Evolutionary conservation across 371 early-diverging fungal genomes (phyloP), one percentile per base, ranked within the genome.

Genomic region (Mucor piriformis): DNA sequence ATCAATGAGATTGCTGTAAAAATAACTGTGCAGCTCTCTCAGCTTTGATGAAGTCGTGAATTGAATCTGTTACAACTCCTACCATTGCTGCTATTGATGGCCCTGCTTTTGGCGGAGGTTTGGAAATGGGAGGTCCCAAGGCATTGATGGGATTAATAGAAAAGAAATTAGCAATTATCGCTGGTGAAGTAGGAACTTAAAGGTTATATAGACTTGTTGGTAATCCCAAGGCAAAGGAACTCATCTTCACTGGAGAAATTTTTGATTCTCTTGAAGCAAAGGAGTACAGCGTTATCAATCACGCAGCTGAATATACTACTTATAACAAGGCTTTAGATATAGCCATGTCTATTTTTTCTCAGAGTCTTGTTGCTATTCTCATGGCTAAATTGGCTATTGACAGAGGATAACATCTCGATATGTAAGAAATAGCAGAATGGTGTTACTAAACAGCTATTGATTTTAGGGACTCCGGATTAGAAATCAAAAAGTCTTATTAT

Each of bases 111-210:
- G 98, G 97, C 11, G 98, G 97, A 27, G 98, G 97, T 8, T 76
- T 96, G 51, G 97, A 97, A 72, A 79, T 97, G 76, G 94, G 12
- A 75, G 81, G 84, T n/a, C 69, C 76, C 6, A 72, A 81, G 42
- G 92, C 95, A 32, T 85, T 88, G 66, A 76, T 98, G 50, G 97
- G 97, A 1, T 79, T 98, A 46, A 93, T 95, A 0, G 98, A 98
- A 73, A 96, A 97, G 1, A 86, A 84, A 53, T 79, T 97, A n/a
- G 97, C 94, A 34, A 97, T 98, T 60, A 97, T 98, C 54, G 97
- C 98, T 20, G 98, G 96, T 37, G 97, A 97, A 33, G 98, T 97
- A 32, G 98, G 98, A 47, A 96, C 98, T 8, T 95, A 96, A 77
- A 81, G 97, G 34, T 76, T 97, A 37, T 85, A 95, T 18, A 85